These are phyloP conservation scores for Herpotrichia juniperi DNA, from an alignment of 2,329 filamentous ascomycete species.

Conservation along the genomic window DNA sequence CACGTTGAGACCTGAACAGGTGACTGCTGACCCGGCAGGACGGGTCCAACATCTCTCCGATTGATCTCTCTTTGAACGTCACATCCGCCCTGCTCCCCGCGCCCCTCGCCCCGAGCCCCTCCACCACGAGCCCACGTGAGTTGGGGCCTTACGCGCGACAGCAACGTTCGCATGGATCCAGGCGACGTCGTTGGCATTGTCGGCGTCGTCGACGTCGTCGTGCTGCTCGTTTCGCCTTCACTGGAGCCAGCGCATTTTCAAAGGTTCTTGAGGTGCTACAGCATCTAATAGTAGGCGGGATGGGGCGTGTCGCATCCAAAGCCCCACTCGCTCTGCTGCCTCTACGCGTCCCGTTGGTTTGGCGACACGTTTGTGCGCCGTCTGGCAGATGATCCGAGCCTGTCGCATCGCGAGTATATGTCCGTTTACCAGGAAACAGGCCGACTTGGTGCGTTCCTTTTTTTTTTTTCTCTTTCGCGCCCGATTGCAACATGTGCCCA, in stretches of 20 bases:
- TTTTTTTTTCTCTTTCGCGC: not conserved
- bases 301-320: not conserved
- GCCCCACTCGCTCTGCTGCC: constrained; percentile 9
- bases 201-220: not conserved
- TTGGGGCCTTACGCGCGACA: not conserved
- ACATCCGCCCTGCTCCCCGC: constrained; percentile 2
- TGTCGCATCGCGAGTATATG: not conserved
- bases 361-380: not conserved
- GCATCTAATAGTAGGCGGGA: constrained; percentile 13
- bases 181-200: too few relatives aligned
- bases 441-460: not conserved
- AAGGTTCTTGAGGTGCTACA: constrained; percentile 23
- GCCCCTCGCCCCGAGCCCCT: constrained; percentile 12
- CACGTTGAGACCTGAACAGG: constrained; percentile 13
- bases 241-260: constrained; percentile 38
- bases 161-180: not conserved
- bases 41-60: constrained; percentile 21
- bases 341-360: constrained; percentile 11
- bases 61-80: constrained; percentile 21
- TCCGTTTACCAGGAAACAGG: not conserved
- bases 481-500: not conserved
- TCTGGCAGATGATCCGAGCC: not conserved
- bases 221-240: constrained; percentile 24
- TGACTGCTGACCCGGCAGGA: constrained; percentile 17
- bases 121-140: not conserved